Evolutionary conservation across 257 asterid genomes (phyloP).

Genomic region (Schizonepeta tenuifolia): DNA sequence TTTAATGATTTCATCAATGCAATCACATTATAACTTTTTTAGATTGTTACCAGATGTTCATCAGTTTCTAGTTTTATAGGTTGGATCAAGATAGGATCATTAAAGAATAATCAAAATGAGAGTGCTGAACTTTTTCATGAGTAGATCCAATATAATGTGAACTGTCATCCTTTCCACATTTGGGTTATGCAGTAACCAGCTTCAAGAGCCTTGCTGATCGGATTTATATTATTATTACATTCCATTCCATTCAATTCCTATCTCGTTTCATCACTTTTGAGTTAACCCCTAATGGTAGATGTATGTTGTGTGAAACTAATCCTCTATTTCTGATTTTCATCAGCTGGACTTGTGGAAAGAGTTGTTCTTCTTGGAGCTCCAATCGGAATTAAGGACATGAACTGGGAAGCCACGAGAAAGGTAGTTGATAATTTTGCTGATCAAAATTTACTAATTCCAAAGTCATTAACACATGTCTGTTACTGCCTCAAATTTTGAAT

Average conservation of each 20-base stretch:
- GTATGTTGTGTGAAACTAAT: constrained; percentile 11
- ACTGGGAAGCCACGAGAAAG: constrained; percentile 95
- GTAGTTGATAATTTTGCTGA: constrained; percentile 38
- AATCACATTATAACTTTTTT: constrained; percentile 14
- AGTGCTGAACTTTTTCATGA: background rate
- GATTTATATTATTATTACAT: background rate
- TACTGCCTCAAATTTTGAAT: constrained; percentile 28
- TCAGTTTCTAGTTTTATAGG: constrained; percentile 3
- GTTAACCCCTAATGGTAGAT: background rate
- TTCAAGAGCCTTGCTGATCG: background rate
- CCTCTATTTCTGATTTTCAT: constrained; percentile 19
- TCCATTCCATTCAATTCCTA: background rate
- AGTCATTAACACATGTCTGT: constrained; percentile 10
- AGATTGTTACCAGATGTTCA: background rate
- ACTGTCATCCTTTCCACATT: background rate
- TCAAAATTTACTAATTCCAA: background rate
- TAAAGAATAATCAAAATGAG: constrained; percentile 6
- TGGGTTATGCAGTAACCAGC: background rate
- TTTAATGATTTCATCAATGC: constrained; percentile 13
- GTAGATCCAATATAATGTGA: background rate
- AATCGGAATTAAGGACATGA: constrained; percentile 76
- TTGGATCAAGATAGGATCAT: background rate
- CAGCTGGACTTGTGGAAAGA: constrained; percentile 88
- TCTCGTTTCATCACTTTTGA: background rate
- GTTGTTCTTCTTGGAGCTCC: constrained; percentile 98